Evolutionary conservation across 2,329 filamentous ascomycete genomes (phyloP), one percentile per base, ranked within the genome.

Genomic region (Arthroderma sp.): DNA sequence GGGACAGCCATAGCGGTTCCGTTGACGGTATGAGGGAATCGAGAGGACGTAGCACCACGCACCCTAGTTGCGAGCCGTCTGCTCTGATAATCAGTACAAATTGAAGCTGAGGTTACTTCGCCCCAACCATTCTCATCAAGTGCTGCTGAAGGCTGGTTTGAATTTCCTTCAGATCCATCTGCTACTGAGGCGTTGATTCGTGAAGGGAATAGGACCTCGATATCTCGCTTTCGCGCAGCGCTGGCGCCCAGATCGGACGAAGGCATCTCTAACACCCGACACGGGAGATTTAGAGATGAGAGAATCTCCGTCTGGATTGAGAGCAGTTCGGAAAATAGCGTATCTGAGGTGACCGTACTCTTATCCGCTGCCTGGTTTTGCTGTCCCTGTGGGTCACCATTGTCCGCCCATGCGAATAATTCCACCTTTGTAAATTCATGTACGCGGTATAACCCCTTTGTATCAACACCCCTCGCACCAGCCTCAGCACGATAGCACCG

Each of bases 401-500:
- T 32, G 29, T 73, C 56, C 4, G 86, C 83, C 91, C 91, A 98
- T 0, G 83, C 87, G 60, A 98, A 96, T 72, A 98, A 80, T 65
- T 98, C 91, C 0, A 98, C 89, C 63, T 98, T 98, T 29, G 87
- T 94, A 66, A 98, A 98, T 65, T 98, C 91, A 65, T 98, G 91
- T 3, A 98, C 91, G 29, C 91, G 82, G 66, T 96, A 98, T 1
- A 98, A 69, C 4, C 91, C 91, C 66, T 94, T 95, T 1, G 88
- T 94, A 54, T 91, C 86, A 27, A 83, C 80, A 29, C 91, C 91
- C 34, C 89, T 75, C 1, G 87, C 85, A 30, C 91, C 91, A 0
- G 91, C 91, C 67, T 98, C 91, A 38, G 91, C 91, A 43, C 91
- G 83, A 66, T 93, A 98, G 70, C 88, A 94, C n/a, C 91, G 75